These are phyloP conservation scores for Anthostomella pinea DNA, from an alignment of 2,329 filamentous ascomycete species.

Conservation along the genomic window DNA sequence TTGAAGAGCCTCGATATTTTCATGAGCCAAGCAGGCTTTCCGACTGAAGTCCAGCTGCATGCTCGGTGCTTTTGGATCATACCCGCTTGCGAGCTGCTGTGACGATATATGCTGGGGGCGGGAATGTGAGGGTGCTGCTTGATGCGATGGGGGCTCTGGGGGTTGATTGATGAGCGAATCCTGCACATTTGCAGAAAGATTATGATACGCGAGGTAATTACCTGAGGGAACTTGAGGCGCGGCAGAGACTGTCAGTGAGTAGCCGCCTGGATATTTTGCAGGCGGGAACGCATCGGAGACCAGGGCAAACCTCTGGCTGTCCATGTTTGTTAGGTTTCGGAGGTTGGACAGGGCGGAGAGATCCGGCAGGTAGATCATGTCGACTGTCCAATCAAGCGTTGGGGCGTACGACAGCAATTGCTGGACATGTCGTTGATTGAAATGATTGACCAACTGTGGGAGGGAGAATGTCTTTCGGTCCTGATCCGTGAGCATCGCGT, in stretches of 20 bases:
- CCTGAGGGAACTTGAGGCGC: neutral
- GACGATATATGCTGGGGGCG: no score
- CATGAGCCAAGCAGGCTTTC: no score
- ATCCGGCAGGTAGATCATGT: constrained; percentile 46
- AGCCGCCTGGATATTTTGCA: constrained; percentile 24
- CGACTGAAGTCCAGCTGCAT: no score
- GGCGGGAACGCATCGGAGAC: constrained; percentile 39
- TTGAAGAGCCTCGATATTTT: no score
- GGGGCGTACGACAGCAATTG: constrained; percentile 21
- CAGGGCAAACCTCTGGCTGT: constrained; percentile 34
- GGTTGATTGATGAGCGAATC: no score
- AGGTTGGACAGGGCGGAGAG: constrained; percentile 31
- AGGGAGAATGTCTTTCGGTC: constrained; percentile 50
- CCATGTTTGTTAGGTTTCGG: constrained; percentile 25
- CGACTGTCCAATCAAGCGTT: constrained; percentile 41
- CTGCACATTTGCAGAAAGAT: neutral
- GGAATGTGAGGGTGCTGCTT: neutral
- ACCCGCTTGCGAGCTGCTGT: no score
- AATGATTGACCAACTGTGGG: constrained; percentile 58
- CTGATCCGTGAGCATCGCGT: constrained; percentile 23
- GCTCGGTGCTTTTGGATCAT: no score
- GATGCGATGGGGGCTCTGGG: neutral
- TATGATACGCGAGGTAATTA: neutral
- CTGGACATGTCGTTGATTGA: constrained; percentile 44
- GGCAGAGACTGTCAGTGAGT: constrained; percentile 1